Conservation (phyloP, 2,329 filamentous ascomycete species). For the Ascosphaera apis region DNA sequence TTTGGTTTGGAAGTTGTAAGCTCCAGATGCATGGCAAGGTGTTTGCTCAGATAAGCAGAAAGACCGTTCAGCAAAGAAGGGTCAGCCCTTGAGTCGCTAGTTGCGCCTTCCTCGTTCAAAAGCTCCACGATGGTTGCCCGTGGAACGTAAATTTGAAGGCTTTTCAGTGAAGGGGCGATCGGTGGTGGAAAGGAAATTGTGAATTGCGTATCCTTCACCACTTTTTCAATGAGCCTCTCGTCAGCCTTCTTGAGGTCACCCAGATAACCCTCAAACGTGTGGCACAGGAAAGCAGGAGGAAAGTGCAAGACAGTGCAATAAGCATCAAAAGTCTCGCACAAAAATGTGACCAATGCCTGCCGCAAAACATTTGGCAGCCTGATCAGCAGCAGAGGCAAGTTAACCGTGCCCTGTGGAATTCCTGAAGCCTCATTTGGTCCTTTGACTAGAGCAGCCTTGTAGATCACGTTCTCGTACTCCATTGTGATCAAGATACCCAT, state of each 20-base stretch:
- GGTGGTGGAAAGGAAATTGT: slow-evolving; percentile 16
- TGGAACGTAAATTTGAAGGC: slow-evolving; percentile 14
- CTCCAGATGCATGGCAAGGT: slow-evolving; percentile 19
- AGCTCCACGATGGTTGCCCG: slow-evolving; percentile 9
- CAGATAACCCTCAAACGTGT: slow-evolving; percentile 19
- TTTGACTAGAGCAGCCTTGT: slow-evolving; percentile 28
- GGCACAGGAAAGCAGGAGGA: slow-evolving; percentile 22
- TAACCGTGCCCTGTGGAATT: slow-evolving; percentile 17
- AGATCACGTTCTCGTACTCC: slow-evolving; percentile 25
- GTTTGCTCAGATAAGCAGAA: slow-evolving; percentile 14
- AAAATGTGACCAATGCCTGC: slow-evolving; percentile 25
- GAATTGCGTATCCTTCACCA: slow-evolving; percentile 18
- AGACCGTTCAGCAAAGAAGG: slow-evolving; percentile 11
- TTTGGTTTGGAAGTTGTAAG: slow-evolving; percentile 4
- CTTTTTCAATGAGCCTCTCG: slow-evolving; percentile 9
- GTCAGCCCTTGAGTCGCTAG: slow-evolving; percentile 1
- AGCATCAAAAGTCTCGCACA: slow-evolving; percentile 27
- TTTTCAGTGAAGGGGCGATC: slow-evolving; percentile 14
- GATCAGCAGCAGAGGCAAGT: slow-evolving; percentile 27
- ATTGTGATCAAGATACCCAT: slow-evolving; percentile 25
- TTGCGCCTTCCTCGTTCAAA: slow-evolving; percentile 5
- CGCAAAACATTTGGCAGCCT: slow-evolving; percentile 27
- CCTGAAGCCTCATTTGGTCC: slow-evolving; percentile 6
- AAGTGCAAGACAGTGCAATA: slow-evolving; percentile 23
- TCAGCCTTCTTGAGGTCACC: slow-evolving; percentile 4